These are phyloP conservation scores for Aspergillus spinulosporus DNA, from an alignment of 2,329 filamentous ascomycete genomes.

Conservation along the genomic window DNA sequence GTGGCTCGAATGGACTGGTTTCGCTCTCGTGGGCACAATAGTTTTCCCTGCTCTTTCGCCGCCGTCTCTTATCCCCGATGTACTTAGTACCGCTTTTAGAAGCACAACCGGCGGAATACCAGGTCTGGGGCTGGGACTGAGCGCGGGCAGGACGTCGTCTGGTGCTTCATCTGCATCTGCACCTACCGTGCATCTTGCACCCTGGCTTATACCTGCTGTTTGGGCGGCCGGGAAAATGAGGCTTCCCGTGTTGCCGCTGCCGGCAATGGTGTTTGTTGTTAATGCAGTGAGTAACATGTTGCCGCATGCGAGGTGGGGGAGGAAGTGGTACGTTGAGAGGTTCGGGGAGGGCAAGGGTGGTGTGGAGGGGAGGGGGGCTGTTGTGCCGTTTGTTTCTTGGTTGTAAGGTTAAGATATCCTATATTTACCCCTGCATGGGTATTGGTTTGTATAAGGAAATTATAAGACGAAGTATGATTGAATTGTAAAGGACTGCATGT, in stretches of 20 bases:
- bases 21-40: slow-evolving; percentile 61
- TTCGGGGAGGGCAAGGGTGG: slow-evolving; percentile 77
- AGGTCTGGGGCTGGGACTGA: background rate
- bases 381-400: slow-evolving; percentile 59
- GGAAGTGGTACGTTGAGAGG: slow-evolving; percentile 80
- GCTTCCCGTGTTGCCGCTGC: slow-evolving; percentile 58
- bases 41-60: slow-evolving; percentile 25
- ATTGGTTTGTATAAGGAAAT: background rate
- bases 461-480: no score
- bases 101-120: background rate
- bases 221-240: slow-evolving; percentile 28
- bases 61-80: slow-evolving; percentile 1
- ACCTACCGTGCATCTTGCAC: slow-evolving; percentile 30
- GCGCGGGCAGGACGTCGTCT: background rate
- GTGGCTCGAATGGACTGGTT: slow-evolving; percentile 95
- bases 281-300: slow-evolving; percentile 92
- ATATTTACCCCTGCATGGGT: background rate
- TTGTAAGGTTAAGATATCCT: slow-evolving; percentile 28
- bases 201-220: slow-evolving; percentile 39
- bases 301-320: slow-evolving; percentile 77
- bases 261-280: slow-evolving; percentile 76
- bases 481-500: no score
- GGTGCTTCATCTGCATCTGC: slow-evolving; percentile 14
- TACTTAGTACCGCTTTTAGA: background rate
- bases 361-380: slow-evolving; percentile 71